Percentiles rank a stretch among this genome's conserved stretches.
These are phyloP conservation scores for Cardamine resedifolia DNA, from an alignment of 345 rosid genomes.

Conservation along the genomic window DNA sequence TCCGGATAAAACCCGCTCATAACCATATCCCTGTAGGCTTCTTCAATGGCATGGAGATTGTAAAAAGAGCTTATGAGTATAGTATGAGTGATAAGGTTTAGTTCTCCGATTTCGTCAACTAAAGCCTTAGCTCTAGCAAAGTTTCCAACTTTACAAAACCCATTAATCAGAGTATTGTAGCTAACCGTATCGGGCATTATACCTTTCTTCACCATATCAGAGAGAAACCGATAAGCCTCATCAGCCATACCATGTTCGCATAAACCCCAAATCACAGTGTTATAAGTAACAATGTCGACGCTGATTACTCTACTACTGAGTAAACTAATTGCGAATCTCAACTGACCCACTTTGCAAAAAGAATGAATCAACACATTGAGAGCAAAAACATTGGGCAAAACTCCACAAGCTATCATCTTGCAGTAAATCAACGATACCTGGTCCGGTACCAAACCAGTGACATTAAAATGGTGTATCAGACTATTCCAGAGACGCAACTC, in stretches of 20 bases:
- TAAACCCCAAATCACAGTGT: slow-evolving; percentile 79
- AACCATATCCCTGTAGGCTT: slow-evolving; percentile 71
- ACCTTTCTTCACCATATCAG: slow-evolving; percentile 75
- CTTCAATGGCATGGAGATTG: slow-evolving; percentile 55
- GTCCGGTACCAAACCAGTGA: slow-evolving; percentile 60
- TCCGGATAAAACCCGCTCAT: slow-evolving; percentile 60
- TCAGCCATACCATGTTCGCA: slow-evolving; percentile 60
- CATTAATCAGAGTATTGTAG: slow-evolving; percentile 73
- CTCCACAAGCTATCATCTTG: slow-evolving; percentile 66
- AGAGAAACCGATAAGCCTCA: slow-evolving; percentile 60
- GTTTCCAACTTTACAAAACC: slow-evolving; percentile 70
- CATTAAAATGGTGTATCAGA: slow-evolving; percentile 58
- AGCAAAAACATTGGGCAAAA: slow-evolving; percentile 59
- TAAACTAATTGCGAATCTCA: slow-evolving; percentile 55
- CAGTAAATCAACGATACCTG: slow-evolving; percentile 66
- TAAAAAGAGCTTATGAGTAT: slow-evolving; percentile 66
- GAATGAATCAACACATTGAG: slow-evolving; percentile 77
- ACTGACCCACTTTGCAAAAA: slow-evolving; percentile 65
- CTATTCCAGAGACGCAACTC: slow-evolving; percentile 54
- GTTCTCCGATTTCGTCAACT: slow-evolving; percentile 54
- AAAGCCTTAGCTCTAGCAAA: slow-evolving; percentile 59
- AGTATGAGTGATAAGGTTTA: slow-evolving; percentile 65
- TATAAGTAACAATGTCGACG: slow-evolving; percentile 67
- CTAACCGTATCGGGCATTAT: slow-evolving; percentile 57
- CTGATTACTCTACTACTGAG: slow-evolving; percentile 47